Evolutionary conservation across 1,284 basidiomycete species (phyloP).

Genomic region (Inonotus hispidus): DNA sequence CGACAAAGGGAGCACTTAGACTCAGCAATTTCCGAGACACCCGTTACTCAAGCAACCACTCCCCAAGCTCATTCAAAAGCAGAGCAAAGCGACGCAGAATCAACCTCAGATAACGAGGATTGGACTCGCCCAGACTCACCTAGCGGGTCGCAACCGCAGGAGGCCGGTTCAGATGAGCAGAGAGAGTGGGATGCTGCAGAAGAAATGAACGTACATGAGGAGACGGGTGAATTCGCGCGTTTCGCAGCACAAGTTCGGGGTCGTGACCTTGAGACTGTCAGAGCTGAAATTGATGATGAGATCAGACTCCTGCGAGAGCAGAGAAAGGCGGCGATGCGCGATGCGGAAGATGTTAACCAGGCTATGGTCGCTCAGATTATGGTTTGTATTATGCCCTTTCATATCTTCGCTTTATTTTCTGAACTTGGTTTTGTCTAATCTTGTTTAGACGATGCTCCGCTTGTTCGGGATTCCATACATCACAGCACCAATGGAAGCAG

Average conservation of each 20-base stretch:
- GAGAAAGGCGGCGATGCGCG: constrained; percentile 83
- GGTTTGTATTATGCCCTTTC: constrained; percentile 41
- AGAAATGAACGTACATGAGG: constrained; percentile 77
- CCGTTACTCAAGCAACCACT: too few species aligned
- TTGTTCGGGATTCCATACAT: constrained; percentile 98
- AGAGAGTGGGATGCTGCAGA: constrained; percentile 61
- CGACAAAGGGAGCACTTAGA: background rate
- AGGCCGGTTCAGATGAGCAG: constrained; percentile 14
- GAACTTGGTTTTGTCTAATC: background rate
- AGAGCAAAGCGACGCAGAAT: constrained; percentile 20
- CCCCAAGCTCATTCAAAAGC: too few species aligned
- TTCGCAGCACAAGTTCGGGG: constrained; percentile 90
- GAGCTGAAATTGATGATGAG: constrained; percentile 89
- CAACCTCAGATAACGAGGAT: constrained; percentile 24
- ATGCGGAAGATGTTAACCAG: constrained; percentile 92
- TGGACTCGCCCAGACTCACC: constrained; percentile 55
- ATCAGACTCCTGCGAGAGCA: constrained; percentile 79
- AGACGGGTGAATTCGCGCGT: constrained; percentile 87
- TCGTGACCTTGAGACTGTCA: constrained; percentile 72
- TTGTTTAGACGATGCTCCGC: constrained; percentile 68
- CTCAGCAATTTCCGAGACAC: too few species aligned
- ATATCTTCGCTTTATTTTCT: background rate
- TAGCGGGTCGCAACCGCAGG: constrained; percentile 20
- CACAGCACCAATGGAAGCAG: constrained; percentile 98
- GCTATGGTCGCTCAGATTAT: constrained; percentile 97